Evolutionary conservation across 768 basidiomycete species (phyloP).

Genomic region (Suillus cothurnatus): DNA sequence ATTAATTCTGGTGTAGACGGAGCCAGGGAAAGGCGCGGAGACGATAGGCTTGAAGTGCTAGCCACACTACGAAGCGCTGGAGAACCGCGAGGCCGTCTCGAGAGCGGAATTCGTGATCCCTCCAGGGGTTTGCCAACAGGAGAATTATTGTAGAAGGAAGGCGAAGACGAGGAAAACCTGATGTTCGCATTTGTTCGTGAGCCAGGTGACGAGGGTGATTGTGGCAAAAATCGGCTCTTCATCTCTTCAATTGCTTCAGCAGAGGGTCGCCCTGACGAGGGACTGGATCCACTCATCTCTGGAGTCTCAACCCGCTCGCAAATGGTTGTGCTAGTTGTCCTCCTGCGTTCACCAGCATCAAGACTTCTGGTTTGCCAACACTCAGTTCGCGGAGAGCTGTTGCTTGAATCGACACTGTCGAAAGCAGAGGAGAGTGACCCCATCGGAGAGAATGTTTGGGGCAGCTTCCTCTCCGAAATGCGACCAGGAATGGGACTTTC

Average conservation of each 20-base stretch:
- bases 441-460: slow-evolving; percentile 13
- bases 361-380: slow-evolving; percentile 8
- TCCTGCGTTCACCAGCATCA: slow-evolving; percentile 17
- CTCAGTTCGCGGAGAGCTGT: background rate
- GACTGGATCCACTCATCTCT: slow-evolving; percentile 15
- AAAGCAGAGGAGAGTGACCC: slow-evolving; percentile 10
- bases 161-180: slow-evolving; percentile 15
- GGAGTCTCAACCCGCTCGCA: slow-evolving; percentile 17
- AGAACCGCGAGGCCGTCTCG: slow-evolving; percentile 25
- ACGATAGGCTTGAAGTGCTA: slow-evolving; percentile 31
- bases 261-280: slow-evolving; percentile 32
- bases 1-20: slow-evolving; percentile 64
- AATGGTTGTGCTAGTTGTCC: slow-evolving; percentile 13
- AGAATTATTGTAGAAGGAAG: slow-evolving; percentile 23
- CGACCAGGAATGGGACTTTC: slow-evolving; percentile 32
- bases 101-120: slow-evolving; percentile 31
- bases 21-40: slow-evolving; percentile 33
- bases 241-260: slow-evolving; percentile 61
- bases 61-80: slow-evolving; percentile 28
- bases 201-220: slow-evolving; percentile 28
- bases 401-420: slow-evolving; percentile 2
- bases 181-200: slow-evolving; percentile 19
- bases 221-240: slow-evolving; percentile 56
- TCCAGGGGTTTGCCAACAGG: slow-evolving; percentile 21
- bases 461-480: slow-evolving; percentile 22